These are phyloP conservation scores for Macrocybe gigantea DNA, from an alignment of 768 basidiomycete genomes.

Conservation along the genomic window DNA sequence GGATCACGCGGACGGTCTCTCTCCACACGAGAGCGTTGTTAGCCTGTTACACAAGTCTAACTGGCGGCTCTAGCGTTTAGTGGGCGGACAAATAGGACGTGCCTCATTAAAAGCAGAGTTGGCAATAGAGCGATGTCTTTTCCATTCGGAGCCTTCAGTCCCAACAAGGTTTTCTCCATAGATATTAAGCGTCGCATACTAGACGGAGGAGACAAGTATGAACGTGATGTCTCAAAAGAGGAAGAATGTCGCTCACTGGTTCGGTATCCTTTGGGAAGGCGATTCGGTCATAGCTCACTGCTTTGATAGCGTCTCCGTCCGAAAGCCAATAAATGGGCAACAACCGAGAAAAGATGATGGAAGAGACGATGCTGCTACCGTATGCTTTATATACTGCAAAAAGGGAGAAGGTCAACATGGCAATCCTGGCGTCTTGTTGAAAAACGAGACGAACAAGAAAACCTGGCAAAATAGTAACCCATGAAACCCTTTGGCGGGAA, in stretches of 20 bases:
- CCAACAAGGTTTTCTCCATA: slow-evolving; percentile 42
- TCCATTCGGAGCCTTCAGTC: slow-evolving; percentile 39
- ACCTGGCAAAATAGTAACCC: slow-evolving; percentile 27
- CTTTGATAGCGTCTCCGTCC: slow-evolving; percentile 36
- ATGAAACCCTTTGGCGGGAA: slow-evolving; percentile 29
- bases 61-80: background rate
- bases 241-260: slow-evolving; percentile 18
- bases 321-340: slow-evolving; percentile 33
- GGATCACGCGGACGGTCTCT: slow-evolving; percentile 31
- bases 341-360: slow-evolving; percentile 23
- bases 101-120: slow-evolving; percentile 49
- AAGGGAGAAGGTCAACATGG: background rate
- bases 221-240: background rate
- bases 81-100: background rate
- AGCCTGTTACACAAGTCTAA: slow-evolving; percentile 19
- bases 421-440: background rate
- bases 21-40: slow-evolving; percentile 44
- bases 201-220: background rate
- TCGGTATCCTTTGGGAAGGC: slow-evolving; percentile 34
- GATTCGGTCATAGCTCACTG: slow-evolving; percentile 22
- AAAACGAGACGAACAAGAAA: slow-evolving; percentile 25
- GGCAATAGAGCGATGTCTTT: slow-evolving; percentile 35
- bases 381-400: slow-evolving; percentile 29
- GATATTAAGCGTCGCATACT: slow-evolving; percentile 37
- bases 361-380: slow-evolving; percentile 31